Evolutionary conservation across 179 eudicot species (phyloP), one percentile per base, ranked within the genome.

Genomic region (Spergularia azorica): DNA sequence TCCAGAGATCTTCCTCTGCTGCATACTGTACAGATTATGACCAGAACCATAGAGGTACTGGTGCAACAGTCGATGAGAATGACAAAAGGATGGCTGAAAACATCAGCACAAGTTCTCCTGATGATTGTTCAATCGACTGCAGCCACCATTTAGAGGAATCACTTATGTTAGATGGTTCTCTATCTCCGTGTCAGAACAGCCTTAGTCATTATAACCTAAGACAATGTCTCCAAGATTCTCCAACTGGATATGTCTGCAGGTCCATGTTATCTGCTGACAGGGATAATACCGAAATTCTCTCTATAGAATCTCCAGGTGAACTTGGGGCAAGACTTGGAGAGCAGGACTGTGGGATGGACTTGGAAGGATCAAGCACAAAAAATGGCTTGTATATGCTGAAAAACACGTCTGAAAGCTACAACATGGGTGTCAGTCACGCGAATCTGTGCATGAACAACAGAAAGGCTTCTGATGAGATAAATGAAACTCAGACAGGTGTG

Each of bases 281-380:
- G 3, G 8, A 43, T 7, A 43, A 43, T 43, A 43, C 48, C 48
- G 48, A 43, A 0, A 71, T 89, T 76, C 90, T 86, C 1, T 86
- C 97, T 9, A 88, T 88, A 16, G 83, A 81, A 52, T 88, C 88
- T 79, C 57, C 89, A 36, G 84, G 79, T 71, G 84, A 81, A 74
- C 90, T 89, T 4, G 88, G 89, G 80, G 86, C 82, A n/a, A 91
- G 83, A 81, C 84, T 86, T 43, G 8, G 8, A 2, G 82, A 88
- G 20, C 90, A 80, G 79, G 84, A 87, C 73, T 85, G 88, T 21
- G 75, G 81, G 82, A 87, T 74, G 66, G 88, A 86, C 50, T 63
- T 63, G 8, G 90, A 88, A 70, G 80, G 76, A 71, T 79, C 80
- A 48, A 59, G 78, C 18, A 76, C 81, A 64, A 83, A 54, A 20